Base-by-base conservation (phyloP, 2,329 filamentous ascomycete species). In the Fusarium sp. region DNA sequence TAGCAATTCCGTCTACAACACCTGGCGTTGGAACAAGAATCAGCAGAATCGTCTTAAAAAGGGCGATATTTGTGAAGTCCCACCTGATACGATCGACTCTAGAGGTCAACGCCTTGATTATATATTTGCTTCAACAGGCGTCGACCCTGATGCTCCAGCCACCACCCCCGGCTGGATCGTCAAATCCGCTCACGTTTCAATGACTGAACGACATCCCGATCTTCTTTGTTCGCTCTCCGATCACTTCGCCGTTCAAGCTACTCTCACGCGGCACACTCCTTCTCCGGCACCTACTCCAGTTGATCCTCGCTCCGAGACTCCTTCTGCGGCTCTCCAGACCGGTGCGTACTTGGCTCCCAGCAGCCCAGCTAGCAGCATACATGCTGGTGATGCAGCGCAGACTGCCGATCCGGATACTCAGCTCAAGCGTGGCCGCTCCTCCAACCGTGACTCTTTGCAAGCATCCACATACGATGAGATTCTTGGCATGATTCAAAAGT, bases 101-200 rank as follows among this genome's bases (percentile, higher is more conserved):
- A 85, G 84, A 25, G 95, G 92, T n/a, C 95, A 97, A 79, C 86
- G 96, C 23, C 86, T 98, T 49, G 96, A 99, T 81, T 99, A 99
- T 80, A 91, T 99, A 75, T 98, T 99, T 80, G 90, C 93, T 72
- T 88, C 87, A 3, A 86, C 87, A 14, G 86, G 84, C 14, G 70
- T 77, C 70, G 58, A 72, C 48, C 70, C 75, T 7, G 77, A 79
- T 54, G 81, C 78, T 67, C 77, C 74, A 39, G 67, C 66, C 44
- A 59, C 58, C 49, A 62, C 72, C 12, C 62, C 79, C 62, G 75
- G 78, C 45, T 98, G 94, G 94, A 82, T 87, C 14, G 89, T 98
- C 62, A 85, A 89, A 62, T 84, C 86, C 10, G 90, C 88, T 5
- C 86, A 88, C 51, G 91, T 99, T 2, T 90, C 91, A 63, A 93